Percentiles rank a stretch among this genome's conserved stretches.
Conservation (phyloP, 2,329 filamentous ascomycete species). For the Aspergillus viridinutans region DNA sequence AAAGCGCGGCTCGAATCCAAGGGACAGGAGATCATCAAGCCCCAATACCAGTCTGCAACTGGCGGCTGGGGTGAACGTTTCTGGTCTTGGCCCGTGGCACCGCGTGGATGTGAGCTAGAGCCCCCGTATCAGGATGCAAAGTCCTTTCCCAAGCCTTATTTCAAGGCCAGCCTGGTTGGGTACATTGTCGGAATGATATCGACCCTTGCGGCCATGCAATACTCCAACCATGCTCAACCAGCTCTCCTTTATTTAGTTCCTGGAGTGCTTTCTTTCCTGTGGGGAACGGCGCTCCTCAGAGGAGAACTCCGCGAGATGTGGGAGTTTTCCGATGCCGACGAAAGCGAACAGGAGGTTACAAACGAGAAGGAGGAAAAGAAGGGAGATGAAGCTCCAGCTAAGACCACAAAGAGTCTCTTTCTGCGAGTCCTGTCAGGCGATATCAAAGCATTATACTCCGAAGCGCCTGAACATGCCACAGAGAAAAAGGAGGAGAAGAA, state of each 20-base stretch:
- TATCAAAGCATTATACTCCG: constrained; percentile 9
- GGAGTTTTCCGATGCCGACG: constrained; percentile 67
- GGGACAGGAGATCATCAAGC: constrained; percentile 22
- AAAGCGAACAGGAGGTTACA: constrained; percentile 34
- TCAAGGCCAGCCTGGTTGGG: constrained; percentile 69
- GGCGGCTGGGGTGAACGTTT: constrained; percentile 79
- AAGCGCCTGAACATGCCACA: not conserved
- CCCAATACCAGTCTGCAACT: constrained; percentile 52
- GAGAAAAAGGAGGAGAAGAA: constrained; percentile 2
- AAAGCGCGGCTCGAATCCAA: constrained; percentile 20
- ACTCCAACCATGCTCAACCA: constrained; percentile 79
- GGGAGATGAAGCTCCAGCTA: constrained; percentile 40
- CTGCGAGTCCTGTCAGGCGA: constrained; percentile 25
- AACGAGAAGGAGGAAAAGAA: constrained; percentile 9
- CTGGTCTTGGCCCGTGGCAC: constrained; percentile 56
- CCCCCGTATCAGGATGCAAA: constrained; percentile 37
- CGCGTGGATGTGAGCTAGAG: constrained; percentile 26
- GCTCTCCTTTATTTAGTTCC: constrained; percentile 91
- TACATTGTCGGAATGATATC: constrained; percentile 74
- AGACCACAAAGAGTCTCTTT: constrained; percentile 17
- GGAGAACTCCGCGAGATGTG: constrained; percentile 75
- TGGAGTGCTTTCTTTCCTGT: constrained; percentile 69
- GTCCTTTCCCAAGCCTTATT: constrained; percentile 78
- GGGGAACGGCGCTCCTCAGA: constrained; percentile 65
- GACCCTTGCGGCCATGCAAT: constrained; percentile 71